Evolutionary conservation across 352 stramenopile genomes (phyloP), one percentile per base, ranked within the genome.

Genomic region (Salisapilia sapeloensis): DNA sequence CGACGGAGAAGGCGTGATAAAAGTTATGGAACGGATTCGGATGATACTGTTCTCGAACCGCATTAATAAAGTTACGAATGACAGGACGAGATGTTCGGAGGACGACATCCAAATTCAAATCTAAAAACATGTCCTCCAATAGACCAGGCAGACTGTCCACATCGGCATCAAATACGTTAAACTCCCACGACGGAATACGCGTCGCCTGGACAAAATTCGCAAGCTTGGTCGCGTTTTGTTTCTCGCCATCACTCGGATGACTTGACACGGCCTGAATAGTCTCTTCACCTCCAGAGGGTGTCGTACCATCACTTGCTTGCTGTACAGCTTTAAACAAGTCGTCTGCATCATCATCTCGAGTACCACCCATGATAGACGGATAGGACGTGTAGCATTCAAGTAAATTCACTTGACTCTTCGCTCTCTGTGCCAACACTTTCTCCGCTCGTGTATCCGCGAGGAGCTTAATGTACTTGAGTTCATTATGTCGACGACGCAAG

Each of bases 11-110:
- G 10, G 72, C 84, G 45, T 96, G 84, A 40, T 81, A 29, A 42
- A 87, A 94, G 59, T 92, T 94, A 56, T 94, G 81, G 47, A 94
- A 94, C 28, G 82, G 74, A 40, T 90, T 90, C 24, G 70, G 70
- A 44, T 86, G 74, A 46, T 90, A 90, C 28, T 81, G 62, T 13
- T 81, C 67, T 35, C 82, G 81, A 38, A 83, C 71, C 6, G 57
- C 65, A 29, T 71, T 50, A 42, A 90, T 81, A 31, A 90, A 90
- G 39, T 84, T 81, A 22, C 64, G 63, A 26, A 90, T 35, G 4
- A 53, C 58, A 15, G 60, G 42, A 42, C 62, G 60, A 11, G 61
- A 64, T 15, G 59, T 75, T 12, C 64, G 43, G 11, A 85, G 38
- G 6, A 82, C 58, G 19, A 75, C 50, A 12, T 74, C 46, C 44